Evolutionary conservation across 306 rosid genomes (phyloP).

Genomic region (Vachellia pachyceras): DNA sequence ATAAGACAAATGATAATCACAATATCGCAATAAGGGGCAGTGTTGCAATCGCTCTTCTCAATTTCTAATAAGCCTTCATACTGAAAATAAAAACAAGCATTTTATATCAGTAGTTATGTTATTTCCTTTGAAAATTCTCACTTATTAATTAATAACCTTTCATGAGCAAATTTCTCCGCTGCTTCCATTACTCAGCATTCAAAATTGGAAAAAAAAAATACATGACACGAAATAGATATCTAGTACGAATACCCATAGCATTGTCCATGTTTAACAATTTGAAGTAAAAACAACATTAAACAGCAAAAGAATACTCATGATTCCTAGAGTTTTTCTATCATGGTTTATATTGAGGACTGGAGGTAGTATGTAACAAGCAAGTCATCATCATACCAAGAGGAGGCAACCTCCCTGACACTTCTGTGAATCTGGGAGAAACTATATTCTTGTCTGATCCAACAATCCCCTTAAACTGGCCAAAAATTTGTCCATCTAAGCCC

Average conservation of each 20-base stretch:
- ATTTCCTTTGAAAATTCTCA: background rate
- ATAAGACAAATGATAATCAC: background rate
- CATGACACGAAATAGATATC: background rate
- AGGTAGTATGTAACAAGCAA: slow-evolving; percentile 16
- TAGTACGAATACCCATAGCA: background rate
- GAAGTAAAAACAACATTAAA: background rate
- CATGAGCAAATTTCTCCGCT: background rate
- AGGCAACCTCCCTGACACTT: slow-evolving; percentile 66
- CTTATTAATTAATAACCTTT: background rate
- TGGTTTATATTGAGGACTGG: too few species aligned
- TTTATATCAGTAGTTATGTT: background rate
- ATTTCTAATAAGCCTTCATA: background rate
- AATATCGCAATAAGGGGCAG: background rate
- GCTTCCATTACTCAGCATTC: background rate
- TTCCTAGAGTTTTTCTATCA: background rate
- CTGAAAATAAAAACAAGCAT: background rate
- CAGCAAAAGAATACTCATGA: background rate
- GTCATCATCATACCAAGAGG: slow-evolving; percentile 76
- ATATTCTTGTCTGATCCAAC: slow-evolving; percentile 87
- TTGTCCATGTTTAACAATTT: background rate
- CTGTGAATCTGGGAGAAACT: slow-evolving; percentile 66
- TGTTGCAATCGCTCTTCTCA: background rate
- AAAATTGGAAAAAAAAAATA: background rate
- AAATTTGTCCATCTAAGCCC: slow-evolving; percentile 68
- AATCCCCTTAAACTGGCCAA: slow-evolving; percentile 83